These are phyloP conservation scores for Hyphochytrium catenoides DNA, from an alignment of 352 stramenopile genomes.

Conservation along the genomic window DNA sequence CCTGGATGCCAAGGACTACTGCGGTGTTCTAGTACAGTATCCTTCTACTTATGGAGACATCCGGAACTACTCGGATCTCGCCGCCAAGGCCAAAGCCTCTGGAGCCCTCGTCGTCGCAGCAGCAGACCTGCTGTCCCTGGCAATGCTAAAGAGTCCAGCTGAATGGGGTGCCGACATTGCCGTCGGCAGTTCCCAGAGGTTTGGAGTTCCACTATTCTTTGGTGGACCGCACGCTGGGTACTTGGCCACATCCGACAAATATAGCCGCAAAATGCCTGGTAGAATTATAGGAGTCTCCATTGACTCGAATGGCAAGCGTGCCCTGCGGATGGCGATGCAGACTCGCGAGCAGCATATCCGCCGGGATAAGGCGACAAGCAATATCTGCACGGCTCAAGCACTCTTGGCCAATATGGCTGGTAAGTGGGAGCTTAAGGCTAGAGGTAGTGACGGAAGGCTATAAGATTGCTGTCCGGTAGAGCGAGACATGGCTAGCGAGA, in stretches of 20 bases:
- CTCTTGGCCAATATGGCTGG: conserved; percentile 96
- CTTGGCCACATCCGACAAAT: conserved; percentile 82
- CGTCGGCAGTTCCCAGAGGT: conserved; percentile 91
- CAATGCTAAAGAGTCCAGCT: conserved; percentile 72
- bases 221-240: conserved; percentile 94
- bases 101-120: conserved; percentile 82
- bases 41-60: conserved; percentile 91
- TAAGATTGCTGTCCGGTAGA: too few relatives aligned
- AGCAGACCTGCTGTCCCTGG: conserved; percentile 86
- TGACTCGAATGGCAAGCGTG: conserved; percentile 80
- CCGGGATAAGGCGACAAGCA: conserved; percentile 95
- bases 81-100: conserved; percentile 45
- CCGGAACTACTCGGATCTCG: conserved; percentile 71
- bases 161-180: conserved; percentile 93
- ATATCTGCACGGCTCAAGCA: conserved; percentile 98
- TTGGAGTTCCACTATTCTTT: conserved; percentile 98
- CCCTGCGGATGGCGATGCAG: conserved; percentile 97
- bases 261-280: conserved; percentile 89
- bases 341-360: conserved; percentile 96
- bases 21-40: conserved; percentile 94
- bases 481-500: too few relatives aligned
- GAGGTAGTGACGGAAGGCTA: too few relatives aligned
- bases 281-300: conserved; percentile 96
- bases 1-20: conserved; percentile 54
- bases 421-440: too few relatives aligned